Evolutionary conservation across 2,329 filamentous ascomycete genomes (phyloP), one percentile per base, ranked within the genome.

Genomic region (Amauroascus verrucosus): DNA sequence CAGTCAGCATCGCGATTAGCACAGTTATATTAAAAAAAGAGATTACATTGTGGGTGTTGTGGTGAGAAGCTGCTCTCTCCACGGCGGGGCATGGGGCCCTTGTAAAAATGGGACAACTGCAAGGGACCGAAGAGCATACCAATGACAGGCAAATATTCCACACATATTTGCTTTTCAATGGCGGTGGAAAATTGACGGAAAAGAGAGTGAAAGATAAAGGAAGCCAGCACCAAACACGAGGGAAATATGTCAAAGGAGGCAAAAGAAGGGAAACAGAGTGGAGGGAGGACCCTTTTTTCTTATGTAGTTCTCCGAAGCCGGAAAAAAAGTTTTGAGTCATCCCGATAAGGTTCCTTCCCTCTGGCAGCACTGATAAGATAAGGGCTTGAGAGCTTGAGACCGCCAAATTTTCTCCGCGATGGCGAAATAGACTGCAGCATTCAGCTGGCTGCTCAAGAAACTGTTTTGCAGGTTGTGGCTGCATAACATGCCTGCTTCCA

Each of bases 91-190:
- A 40, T 18, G 38, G 51, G 40, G 20, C 28, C 38, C 33, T 37
- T 38, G 46, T 48, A 33, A 35, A 35, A 35, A 51, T 45, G 5
- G 38, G 51, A 47, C 46, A 45, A 54, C 33, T 54, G 45, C 53
- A 44, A 51, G 49, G 40, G 59, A 33, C 54, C 26, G 59, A 55
- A 5, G 53, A 56, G 78, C 83, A 70, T 75, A 95, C 89, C 81
- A 78, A 74, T 96, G 88, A 75, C 90, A 96, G 65, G 88, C 90
- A 73, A 96, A 96, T 68, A 96, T 95, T 73, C 89, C 89, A 84
- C 89, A 95, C 89, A 95, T 95, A 64, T 70, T 85, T 77, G 67
- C 70, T 50, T 41, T 50, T 41, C 16, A 30, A 28, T 22, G 37
- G 52, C 47, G 47, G 37, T 26, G 14, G 40, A 50, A 32, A 60